Conservation (phyloP, 2,329 filamentous ascomycete genomes). For the Ceratocystiopsis minuta region DNA sequence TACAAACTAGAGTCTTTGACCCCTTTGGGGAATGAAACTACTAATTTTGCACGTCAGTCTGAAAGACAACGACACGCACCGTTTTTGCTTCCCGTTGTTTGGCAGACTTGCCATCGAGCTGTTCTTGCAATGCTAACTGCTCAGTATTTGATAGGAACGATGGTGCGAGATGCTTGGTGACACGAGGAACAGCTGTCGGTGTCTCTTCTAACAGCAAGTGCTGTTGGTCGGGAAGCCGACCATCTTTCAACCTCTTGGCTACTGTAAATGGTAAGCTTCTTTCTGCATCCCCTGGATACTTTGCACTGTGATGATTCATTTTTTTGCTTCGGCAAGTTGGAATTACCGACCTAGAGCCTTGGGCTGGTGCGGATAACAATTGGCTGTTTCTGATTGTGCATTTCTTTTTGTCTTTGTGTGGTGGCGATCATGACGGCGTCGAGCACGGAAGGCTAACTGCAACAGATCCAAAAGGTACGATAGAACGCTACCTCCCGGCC, state of each 20-base stretch:
- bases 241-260: no score
- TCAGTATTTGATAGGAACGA: background rate
- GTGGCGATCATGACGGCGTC: no score
- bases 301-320: conserved; percentile 42
- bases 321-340: conserved; percentile 58
- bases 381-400: conserved; percentile 60
- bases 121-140: background rate
- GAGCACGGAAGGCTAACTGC: no score
- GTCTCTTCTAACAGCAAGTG: background rate
- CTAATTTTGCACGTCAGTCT: conserved; percentile 81
- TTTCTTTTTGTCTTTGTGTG: background rate
- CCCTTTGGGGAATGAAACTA: conserved; percentile 59
- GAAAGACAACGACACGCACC: conserved; percentile 26
- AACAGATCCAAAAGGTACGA: background rate
- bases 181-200: no score
- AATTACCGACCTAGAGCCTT: conserved; percentile 76
- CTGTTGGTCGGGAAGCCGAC: background rate
- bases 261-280: background rate
- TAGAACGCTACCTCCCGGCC: background rate
- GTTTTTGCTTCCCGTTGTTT: background rate
- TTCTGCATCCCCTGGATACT: conserved; percentile 3
- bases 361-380: conserved; percentile 55
- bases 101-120: background rate
- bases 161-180: no score
- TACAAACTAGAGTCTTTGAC: conserved; percentile 99